phyloP scores from a whole-genome alignment of 1,284 basidiomycete species.

The Tilletia caries region DNA sequence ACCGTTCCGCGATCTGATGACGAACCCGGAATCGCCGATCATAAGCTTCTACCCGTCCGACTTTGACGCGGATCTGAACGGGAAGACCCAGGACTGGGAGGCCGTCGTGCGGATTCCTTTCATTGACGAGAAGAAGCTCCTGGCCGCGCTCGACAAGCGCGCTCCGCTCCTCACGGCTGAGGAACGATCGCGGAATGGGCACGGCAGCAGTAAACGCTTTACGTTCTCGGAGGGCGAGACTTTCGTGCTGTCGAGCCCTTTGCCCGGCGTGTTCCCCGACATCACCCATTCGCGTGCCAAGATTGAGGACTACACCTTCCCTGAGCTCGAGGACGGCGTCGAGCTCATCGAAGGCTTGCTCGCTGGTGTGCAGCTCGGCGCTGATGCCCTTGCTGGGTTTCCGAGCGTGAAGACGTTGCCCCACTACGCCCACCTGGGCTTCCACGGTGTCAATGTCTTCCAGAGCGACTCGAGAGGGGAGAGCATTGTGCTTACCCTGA shows the following conservation, averaged over 20 bases:
- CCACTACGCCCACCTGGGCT: conserved; percentile 70
- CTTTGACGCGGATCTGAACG: conserved; percentile 91
- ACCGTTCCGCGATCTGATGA: conserved; percentile 91
- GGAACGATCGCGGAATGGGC: conserved; percentile 73
- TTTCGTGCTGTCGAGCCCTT: conserved; percentile 78
- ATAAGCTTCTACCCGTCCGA: conserved; percentile 88
- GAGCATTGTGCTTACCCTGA: conserved; percentile 83
- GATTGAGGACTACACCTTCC: conserved; percentile 74
- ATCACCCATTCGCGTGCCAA: conserved; percentile 75
- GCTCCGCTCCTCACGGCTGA: conserved; percentile 75
- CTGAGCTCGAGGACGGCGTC: conserved; percentile 70
- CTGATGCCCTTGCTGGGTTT: conserved; percentile 86
- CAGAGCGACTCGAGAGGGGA: conserved; percentile 83
- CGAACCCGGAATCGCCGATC: conserved; percentile 77
- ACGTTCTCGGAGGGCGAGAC: conserved; percentile 61
- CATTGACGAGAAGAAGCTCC: conserved; percentile 77
- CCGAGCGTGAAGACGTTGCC: conserved; percentile 88
- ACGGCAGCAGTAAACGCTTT: conserved; percentile 78
- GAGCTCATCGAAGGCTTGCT: conserved; percentile 81
- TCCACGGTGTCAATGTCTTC: conserved; percentile 90
- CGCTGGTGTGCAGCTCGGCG: conserved; percentile 82
- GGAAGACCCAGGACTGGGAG: conserved; percentile 98
- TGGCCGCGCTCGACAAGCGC: conserved; percentile 66
- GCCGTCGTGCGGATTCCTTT: conserved; percentile 98
- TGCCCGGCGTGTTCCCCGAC: conserved; percentile 91